A percentile compares a stretch with the other conserved stretches of the same genome.
Conservation (phyloP, 176 grass and related monocot genomes). For the Eragrostis curvula region DNA sequence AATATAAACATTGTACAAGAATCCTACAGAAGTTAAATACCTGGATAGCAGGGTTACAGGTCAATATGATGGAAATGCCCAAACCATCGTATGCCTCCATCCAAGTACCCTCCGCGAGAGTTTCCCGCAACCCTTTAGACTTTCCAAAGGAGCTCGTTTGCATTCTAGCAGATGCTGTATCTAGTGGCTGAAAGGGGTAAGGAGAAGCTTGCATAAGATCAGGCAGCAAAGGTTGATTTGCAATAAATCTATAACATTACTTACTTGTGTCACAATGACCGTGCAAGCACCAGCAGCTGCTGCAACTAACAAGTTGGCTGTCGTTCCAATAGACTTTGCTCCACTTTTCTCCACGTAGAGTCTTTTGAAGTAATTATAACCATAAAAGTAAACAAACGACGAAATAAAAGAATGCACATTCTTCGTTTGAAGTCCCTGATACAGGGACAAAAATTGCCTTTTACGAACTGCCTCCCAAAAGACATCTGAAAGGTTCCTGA, state of each 20-base stretch:
- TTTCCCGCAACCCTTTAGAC: conserved; percentile 83
- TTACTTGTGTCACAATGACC: conserved; percentile 84
- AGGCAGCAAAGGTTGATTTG: not conserved
- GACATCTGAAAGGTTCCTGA: conserved; percentile 92
- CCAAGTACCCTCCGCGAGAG: conserved; percentile 81
- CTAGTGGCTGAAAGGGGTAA: conserved; percentile 67
- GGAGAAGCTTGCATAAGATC: conserved; percentile 29
- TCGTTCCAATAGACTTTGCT: conserved; percentile 83
- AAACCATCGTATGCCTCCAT: conserved; percentile 88
- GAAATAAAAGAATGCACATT: conserved; percentile 95
- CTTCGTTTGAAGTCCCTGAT: conserved; percentile 95
- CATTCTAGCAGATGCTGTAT: conserved; percentile 96
- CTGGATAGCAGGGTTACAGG: conserved; percentile 98
- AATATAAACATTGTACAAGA: not conserved
- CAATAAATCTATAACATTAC: not conserved
- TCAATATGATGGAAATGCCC: conserved; percentile 93
- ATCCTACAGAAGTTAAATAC: conserved; percentile 47
- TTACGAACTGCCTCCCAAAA: conserved; percentile 90
- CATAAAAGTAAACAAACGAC: conserved; percentile 94
- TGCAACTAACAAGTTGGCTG: conserved; percentile 83
- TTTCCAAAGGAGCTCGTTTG: conserved; percentile 98
- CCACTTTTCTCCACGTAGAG: conserved; percentile 85
- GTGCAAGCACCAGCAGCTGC: conserved; percentile 95
- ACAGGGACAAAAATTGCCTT: conserved; percentile 76
- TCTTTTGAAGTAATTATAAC: conserved; percentile 94